Conservation (phyloP, 768 basidiomycete genomes). For the Macrolepiota dolichaula region DNA sequence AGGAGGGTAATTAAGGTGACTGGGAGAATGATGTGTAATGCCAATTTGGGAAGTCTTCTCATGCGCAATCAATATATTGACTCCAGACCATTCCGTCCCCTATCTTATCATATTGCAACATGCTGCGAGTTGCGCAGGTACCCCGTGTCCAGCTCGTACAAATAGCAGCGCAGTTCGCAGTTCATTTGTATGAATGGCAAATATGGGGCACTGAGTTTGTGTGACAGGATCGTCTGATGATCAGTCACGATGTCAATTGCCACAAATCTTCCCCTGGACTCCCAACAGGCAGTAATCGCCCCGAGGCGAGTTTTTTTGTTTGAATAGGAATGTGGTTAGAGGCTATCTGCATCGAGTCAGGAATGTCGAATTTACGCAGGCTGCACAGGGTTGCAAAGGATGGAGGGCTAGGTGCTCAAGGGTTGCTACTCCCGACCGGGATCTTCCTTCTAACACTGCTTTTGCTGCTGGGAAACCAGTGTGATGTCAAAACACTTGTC, state of each 20-base stretch:
- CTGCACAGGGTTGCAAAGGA: background rate
- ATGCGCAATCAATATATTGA: background rate
- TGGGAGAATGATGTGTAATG: background rate
- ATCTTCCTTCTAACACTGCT: constrained; percentile 9
- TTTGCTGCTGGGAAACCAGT: background rate
- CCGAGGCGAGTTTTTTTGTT: background rate
- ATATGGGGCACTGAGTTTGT: background rate
- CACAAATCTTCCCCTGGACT: background rate
- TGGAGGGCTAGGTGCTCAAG: background rate
- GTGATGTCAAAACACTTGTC: constrained; percentile 11
- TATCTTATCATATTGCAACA: background rate
- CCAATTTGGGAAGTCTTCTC: background rate
- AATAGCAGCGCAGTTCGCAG: background rate
- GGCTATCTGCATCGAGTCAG: background rate
- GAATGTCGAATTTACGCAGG: background rate
- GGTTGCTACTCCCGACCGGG: constrained; percentile 6
- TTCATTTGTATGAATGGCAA: background rate
- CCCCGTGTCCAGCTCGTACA: background rate
- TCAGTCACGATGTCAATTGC: constrained; percentile 1
- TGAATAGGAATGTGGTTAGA: no score
- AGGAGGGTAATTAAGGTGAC: background rate
- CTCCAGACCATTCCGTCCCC: background rate
- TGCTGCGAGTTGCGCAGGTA: background rate
- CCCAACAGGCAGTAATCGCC: background rate
- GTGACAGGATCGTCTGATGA: constrained; percentile 4